Base-by-base conservation (phyloP, 2,329 filamentous ascomycete genomes). In the Xylariales sp. region DNA sequence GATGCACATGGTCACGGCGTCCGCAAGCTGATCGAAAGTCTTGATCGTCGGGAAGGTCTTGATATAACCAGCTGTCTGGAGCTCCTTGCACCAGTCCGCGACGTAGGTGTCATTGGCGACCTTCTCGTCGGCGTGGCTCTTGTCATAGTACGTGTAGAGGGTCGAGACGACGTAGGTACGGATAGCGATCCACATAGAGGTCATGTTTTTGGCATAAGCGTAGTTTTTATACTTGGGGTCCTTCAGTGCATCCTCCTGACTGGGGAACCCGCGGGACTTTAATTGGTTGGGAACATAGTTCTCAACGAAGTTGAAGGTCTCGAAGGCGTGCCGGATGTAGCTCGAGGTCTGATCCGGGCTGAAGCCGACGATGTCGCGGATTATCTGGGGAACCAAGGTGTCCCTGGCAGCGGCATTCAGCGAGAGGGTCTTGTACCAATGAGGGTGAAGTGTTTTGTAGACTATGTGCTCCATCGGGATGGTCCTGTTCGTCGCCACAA, bases 1-100 rank as follows among this genome's bases (percentile, higher is more conserved):
- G 44, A 74, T 73, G 54, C 68, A 70, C 71, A 75, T 74, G 16
- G 68, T 72, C 19, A 72, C 53, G 4, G 64, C 68, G 48, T 74
- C 66, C 28, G 62, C 54, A 1, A 75, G 58, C 15, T 62, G 52
- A 10, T 66, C 61, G 10, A 71, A 36, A 0, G 67, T 68, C 20
- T 51, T 55, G 45, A 73, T 63, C 2, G 47, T 54, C 1, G 70
- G 69, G 53, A 73, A 74, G 1, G 56, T 60, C 27, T 58, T 53
- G 48, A 73, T 61, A 34, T 58, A 57, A 5, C 57, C 70, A 8
- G 58, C 57, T 3, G 51, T 59, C 29, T 61, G 61, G 44, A 71
- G 58, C 47, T 73, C 69, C 0, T 48, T 45, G 32, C 51, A 60
- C 69, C 69, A 74, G 37, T 50, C 51, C 33, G 61, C 48, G 44